Base-by-base conservation (phyloP, 2,329 filamentous ascomycete species). In the Blastomyces parvus region DNA sequence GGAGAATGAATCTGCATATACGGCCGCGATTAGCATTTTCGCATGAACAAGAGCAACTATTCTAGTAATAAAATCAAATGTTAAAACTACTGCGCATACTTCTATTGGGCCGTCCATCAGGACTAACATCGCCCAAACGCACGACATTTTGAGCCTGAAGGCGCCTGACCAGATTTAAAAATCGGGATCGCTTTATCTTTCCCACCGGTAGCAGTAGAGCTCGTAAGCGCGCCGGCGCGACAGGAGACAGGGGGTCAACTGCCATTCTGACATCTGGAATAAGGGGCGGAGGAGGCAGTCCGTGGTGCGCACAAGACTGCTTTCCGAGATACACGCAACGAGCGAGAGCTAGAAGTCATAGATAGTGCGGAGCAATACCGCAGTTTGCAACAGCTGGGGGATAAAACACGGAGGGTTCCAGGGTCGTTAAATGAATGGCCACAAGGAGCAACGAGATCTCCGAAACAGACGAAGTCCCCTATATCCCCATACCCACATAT, bases 201-300 rank as follows among this genome's bases (percentile, higher is more conserved):
- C 93, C 93, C 68, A 96, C 82, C 62, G 94, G 94, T 66, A 97
- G 81, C 64, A 96, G 84, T 70, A 97, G 84, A 66, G 88, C 90
- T 80, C 90, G 89, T 73, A 97, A 86, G 83, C 90, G 89, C 79
- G 91, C 93, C 74, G 91, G 91, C 77, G 92, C 89, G 80, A 92
- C 86, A 77, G 93, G 91, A 75, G 92, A 89, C 76, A 96, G 85
- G 77, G 90, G 87, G 81, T 97, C 93, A 79, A 89, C 83, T 80
- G 85, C 88, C 91, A 96, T 96, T 74, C 79, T 88, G 82, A 77
- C 79, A 81, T 81, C 70, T 73, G 74, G 70, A 69, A 66, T 65
- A 66, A 66, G 65, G 68, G 65, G 66, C 67, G 69, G 70, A 64
- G 68, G 66, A 73, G 69, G 65, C 70, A 71, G 70, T 74, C 69